Evolutionary conservation across 768 basidiomycete genomes (phyloP).

Genomic region (Tricholoma sp.): DNA sequence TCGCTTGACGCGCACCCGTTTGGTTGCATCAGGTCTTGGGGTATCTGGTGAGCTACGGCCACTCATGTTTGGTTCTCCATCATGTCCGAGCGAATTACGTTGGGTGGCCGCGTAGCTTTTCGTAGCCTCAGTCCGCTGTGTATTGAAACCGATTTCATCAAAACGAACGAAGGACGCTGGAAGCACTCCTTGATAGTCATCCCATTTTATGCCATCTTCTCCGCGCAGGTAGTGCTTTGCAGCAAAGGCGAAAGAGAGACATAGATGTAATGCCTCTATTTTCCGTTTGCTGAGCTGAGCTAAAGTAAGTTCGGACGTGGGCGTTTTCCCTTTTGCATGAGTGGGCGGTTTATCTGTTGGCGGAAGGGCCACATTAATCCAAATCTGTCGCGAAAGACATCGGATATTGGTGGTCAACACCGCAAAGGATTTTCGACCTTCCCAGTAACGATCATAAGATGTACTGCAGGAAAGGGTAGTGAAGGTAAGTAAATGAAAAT

Average conservation of each 20-base stretch:
- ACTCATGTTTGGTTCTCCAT: conserved; percentile 19
- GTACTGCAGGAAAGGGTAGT: conserved; percentile 39
- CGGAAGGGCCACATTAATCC: conserved; percentile 73
- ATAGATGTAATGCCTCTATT: conserved; percentile 62
- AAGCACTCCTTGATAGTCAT: conserved; percentile 63
- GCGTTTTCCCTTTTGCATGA: conserved; percentile 48
- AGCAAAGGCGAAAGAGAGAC: conserved; percentile 67
- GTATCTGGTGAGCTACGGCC: conserved; percentile 32
- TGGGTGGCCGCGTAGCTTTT: conserved; percentile 40
- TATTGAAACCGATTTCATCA: conserved; percentile 38
- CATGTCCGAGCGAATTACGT: conserved; percentile 17
- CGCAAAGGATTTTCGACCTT: conserved; percentile 84
- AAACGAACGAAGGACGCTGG: conserved; percentile 54
- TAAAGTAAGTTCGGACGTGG: conserved; percentile 38
- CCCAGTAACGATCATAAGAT: conserved; percentile 84
- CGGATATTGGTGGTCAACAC: conserved; percentile 67
- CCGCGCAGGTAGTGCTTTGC: conserved; percentile 82
- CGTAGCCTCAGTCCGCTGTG: conserved; percentile 23
- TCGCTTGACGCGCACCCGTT: conserved; percentile 65
- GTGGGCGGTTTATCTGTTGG: conserved; percentile 40
- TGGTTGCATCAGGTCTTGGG: conserved; percentile 47
- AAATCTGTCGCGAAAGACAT: conserved; percentile 72
- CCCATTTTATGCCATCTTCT: conserved; percentile 69
- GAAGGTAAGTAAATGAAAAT: neutral
- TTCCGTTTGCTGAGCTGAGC: conserved; percentile 61